Base-by-base conservation (phyloP, 225 moss, liverwort and hornwort species). In the Asterella californica region DNA sequence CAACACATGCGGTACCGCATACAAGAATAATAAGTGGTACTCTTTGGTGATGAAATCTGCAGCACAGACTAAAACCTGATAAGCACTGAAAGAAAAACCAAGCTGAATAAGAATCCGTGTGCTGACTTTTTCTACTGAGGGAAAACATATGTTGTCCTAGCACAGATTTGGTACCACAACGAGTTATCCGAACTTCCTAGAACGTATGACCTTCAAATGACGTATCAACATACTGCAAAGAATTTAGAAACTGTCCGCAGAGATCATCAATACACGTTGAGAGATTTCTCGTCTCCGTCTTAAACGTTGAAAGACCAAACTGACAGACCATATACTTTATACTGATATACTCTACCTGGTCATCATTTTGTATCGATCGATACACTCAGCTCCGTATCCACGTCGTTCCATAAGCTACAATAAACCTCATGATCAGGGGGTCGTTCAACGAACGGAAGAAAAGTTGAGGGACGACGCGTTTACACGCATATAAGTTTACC, bases 281-380 rank as follows among this genome's bases (percentile, higher is more conserved):
- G 42, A 42, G 42, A 42, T 2, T n/a, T n/a, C n/a, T n/a, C 4
- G 42, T 42, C 4, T 42, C 4, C 42, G 3, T 7, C 42, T 42
- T 42, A 42, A 2, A 2, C 42, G 42, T n/a, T 42, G 42, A 42
- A 42, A 42, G 42, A 42, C 42, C 42, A 3, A 42, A 42, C 3
- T 42, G 4, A 42, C 42, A 32, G 27, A 29, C 64, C 64, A 64
- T 8, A n/a, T n/a, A n/a, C n/a, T n/a, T n/a, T n/a, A n/a, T n/a
- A n/a, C n/a, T 53, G 54, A 75, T 24, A 10, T 27, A 45, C 18
- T 60, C 33, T 79, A 96, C 94, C 89, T 92, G 72, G 96, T 96
- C 96, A 96, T 96, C 94, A 96, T 91, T 86, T 92, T 90, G 83
- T 96, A 96, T 47, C 96, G 94, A 67, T 90, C 89, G 34, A 94